These are phyloP conservation scores for Kurtzmaniella quercitrusa DNA, from an alignment of 1,139 yeast species.

Conservation along the genomic window DNA sequence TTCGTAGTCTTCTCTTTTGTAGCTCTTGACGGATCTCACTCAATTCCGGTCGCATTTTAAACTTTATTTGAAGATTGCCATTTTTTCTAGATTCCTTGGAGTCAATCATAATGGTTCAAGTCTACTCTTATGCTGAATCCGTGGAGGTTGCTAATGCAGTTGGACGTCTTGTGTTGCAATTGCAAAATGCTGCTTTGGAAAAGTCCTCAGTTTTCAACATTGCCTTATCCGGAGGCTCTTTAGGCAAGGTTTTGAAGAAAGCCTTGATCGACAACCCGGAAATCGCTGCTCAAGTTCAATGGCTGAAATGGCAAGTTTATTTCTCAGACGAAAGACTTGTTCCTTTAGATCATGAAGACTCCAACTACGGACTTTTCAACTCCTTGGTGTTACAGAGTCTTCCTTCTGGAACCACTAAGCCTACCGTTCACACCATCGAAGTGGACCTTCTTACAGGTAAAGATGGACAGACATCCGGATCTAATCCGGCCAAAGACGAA, in stretches of 20 bases:
- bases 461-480: conserved; percentile 39
- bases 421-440: conserved; percentile 47
- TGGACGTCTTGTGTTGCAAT: conserved; percentile 48
- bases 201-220: conserved; percentile 50
- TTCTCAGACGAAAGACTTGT: conserved; percentile 74
- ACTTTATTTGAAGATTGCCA: neutral
- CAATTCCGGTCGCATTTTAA: too few species aligned
- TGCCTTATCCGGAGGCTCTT: conserved; percentile 89
- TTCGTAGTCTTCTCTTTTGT: too few species aligned
- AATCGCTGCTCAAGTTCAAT: conserved; percentile 44
- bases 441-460: conserved; percentile 42
- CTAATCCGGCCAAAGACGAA: conserved; percentile 34
- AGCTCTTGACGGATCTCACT: too few species aligned
- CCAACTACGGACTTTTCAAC: conserved; percentile 64
- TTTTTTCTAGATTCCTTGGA: neutral
- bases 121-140: conserved; percentile 53
- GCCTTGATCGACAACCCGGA: conserved; percentile 61
- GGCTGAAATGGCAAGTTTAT: conserved; percentile 68
- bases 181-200: conserved; percentile 51
- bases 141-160: conserved; percentile 55
- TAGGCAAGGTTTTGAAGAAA: conserved; percentile 68
- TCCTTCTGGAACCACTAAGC: conserved; percentile 25
- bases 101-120: conserved; percentile 14
- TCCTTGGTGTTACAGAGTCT: conserved; percentile 49
- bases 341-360: conserved; percentile 61